A percentile compares a stretch with the other conserved stretches of the same genome.
These are phyloP conservation scores for Phytophthora megakarya DNA, from an alignment of 352 stramenopile genomes.

Conservation along the genomic window DNA sequence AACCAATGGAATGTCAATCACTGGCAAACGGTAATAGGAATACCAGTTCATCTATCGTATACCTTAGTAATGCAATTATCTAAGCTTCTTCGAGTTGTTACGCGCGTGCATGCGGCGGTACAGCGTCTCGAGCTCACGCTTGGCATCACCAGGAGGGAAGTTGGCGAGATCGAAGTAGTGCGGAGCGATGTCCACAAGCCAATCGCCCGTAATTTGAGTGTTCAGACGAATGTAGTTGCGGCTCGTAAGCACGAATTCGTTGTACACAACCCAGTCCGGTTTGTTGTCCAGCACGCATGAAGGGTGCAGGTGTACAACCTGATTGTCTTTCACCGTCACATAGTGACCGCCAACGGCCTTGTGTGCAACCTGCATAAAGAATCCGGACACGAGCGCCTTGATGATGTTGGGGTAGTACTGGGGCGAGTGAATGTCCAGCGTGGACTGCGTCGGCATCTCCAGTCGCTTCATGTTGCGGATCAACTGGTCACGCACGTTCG, in stretches of 20 bases:
- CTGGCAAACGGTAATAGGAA: conserved; percentile 6
- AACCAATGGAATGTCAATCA: conserved; percentile 9
- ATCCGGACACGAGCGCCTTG: conserved; percentile 93
- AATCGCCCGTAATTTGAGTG: conserved; percentile 93
- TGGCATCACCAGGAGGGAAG: conserved; percentile 96
- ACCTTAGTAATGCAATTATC: conserved; percentile 29
- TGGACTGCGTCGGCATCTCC: conserved; percentile 73
- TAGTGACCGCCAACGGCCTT: conserved; percentile 92
- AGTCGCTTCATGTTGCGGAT: conserved; percentile 97
- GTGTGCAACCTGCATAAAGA: conserved; percentile 98
- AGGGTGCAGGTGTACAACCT: conserved; percentile 97
- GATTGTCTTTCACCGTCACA: conserved; percentile 99
- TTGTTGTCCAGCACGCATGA: conserved; percentile 96
- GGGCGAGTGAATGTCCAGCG: conserved; percentile 75
- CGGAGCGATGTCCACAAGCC: conserved; percentile 92
- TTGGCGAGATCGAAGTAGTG: conserved; percentile 99
- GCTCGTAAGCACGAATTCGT: conserved; percentile 99
- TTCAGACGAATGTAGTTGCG: conserved; percentile 99
- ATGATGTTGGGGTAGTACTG: conserved; percentile 95
- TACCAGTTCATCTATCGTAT: conserved; percentile 38
- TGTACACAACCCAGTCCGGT: conserved; percentile 98
- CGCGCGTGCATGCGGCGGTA: conserved; percentile 65
- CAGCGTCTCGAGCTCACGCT: conserved; percentile 93
- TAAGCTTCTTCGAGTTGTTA: conserved; percentile 42
- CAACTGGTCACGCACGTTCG: conserved; percentile 97